Conservation (phyloP, 106 monocot genomes). For the Phalaenopsis aphrodite region DNA sequence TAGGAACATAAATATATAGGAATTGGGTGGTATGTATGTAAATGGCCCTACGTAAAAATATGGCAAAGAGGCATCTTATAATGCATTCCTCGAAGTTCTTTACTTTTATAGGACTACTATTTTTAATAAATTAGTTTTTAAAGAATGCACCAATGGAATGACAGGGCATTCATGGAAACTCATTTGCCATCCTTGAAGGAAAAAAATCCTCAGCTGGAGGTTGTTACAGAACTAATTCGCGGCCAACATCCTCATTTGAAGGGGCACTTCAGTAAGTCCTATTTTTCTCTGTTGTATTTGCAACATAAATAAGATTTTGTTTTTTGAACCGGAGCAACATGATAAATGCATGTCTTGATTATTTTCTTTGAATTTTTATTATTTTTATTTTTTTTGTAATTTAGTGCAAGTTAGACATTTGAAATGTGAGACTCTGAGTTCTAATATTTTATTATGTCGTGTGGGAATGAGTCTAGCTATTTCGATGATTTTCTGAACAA, state of each 20-base stretch:
- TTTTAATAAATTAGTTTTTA: neutral
- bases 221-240: conserved; percentile 61
- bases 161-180: conserved; percentile 91
- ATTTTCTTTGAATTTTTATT: neutral
- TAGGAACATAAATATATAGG: too few relatives aligned
- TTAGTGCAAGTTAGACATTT: neutral
- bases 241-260: conserved; percentile 88
- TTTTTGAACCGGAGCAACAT: neutral
- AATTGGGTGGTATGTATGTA: too few relatives aligned
- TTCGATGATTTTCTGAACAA: too few relatives aligned
- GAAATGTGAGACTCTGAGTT: too few relatives aligned
- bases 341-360: neutral
- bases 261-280: conserved; percentile 68
- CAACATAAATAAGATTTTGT: neutral
- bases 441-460: too few relatives aligned
- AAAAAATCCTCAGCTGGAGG: conserved; percentile 75
- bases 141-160: conserved; percentile 5
- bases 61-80: too few relatives aligned
- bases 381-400: neutral
- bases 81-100: neutral
- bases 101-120: neutral
- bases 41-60: too few relatives aligned
- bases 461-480: too few relatives aligned
- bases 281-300: neutral
- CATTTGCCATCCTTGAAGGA: conserved; percentile 65